phyloP scores from a whole-genome alignment of 208 protist species.

The Leishmania martiniquensis region DNA sequence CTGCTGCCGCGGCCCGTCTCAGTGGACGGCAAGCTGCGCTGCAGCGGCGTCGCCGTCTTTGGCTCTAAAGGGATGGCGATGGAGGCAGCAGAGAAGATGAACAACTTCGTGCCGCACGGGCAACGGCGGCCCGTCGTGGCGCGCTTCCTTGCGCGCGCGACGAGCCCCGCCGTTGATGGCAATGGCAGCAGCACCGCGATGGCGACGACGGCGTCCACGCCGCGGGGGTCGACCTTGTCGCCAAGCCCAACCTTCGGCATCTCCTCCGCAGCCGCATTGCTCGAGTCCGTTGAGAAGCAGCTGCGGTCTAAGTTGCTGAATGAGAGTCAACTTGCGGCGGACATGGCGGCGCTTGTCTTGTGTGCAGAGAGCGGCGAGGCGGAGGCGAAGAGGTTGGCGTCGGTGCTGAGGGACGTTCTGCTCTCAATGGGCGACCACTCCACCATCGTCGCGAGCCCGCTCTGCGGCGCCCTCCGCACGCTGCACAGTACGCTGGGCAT shows the following conservation, averaged over 20 bases:
- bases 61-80: conserved; percentile 49
- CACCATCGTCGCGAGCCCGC: conserved; percentile 47
- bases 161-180: background rate
- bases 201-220: conserved; percentile 19
- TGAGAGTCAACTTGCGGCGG: conserved; percentile 35
- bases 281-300: conserved; percentile 23
- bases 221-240: background rate
- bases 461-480: conserved; percentile 56
- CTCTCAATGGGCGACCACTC: conserved; percentile 44
- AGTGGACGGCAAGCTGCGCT: conserved; percentile 44
- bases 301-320: conserved; percentile 25
- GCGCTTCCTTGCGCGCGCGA: conserved; percentile 41
- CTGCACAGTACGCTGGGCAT: conserved; percentile 68
- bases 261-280: conserved; percentile 12
- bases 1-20: conserved; percentile 47
- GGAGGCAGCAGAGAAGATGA: conserved; percentile 70
- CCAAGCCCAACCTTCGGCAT: background rate
- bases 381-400: conserved; percentile 42
- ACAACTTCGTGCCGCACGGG: conserved; percentile 61
- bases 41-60: conserved; percentile 77
- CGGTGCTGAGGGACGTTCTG: conserved; percentile 42
- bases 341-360: conserved; percentile 47
- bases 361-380: conserved; percentile 42
- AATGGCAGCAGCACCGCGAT: background rate
- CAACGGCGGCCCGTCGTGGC: conserved; percentile 57